Base-by-base conservation (phyloP, 2,329 filamentous ascomycete genomes). In the Cladorrhinum sp. region DNA sequence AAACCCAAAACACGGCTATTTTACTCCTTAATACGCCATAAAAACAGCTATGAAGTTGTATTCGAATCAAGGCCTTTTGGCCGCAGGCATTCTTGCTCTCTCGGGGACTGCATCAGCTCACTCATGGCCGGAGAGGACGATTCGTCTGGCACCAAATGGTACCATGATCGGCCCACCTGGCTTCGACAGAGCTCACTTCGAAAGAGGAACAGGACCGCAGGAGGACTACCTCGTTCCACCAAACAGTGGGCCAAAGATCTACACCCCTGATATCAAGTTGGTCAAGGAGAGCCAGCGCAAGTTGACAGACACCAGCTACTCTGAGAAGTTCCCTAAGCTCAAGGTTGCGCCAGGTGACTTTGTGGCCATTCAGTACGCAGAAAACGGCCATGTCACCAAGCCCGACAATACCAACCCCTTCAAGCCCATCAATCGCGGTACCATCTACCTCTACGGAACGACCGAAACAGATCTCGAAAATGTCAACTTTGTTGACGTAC, bases 41-140 rank as follows among this genome's bases (percentile, higher is more conserved):
- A 32, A 29, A 32, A 29, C 52, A 55, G 52, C 52, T 16, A 36
- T 36, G 32, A 36, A 36, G 32, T 13, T 36, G 32, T 36, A 9
- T 36, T 36, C 32, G 10, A 36, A 13, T 12, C 7, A 36, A 36
- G 51, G 62, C 45, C 57, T 59, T 1, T n/a, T 65, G 38, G 55
- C 63, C 57, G 56, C 45, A 9, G 59, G 58, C 25, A 51, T 67
- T 23, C 64, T 76, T 24, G 70, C 76, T 41, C 64, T 77, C 52
- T 65, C 66, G 5, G 64, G 68, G 53, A 65, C 70, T 5, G 73
- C 69, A 32, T 66, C 66, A 24, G 87, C 85, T 36, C 93, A 97
- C 75, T 89, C 86, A 18, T 97, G 93, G 93, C 82, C 93, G 52
- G 92, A 97, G 75, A 80, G 88, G 68, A 79, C 93, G 54, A 84